phyloP scores from a whole-genome alignment of 805 yeast species.

The Candida xyloterini region DNA sequence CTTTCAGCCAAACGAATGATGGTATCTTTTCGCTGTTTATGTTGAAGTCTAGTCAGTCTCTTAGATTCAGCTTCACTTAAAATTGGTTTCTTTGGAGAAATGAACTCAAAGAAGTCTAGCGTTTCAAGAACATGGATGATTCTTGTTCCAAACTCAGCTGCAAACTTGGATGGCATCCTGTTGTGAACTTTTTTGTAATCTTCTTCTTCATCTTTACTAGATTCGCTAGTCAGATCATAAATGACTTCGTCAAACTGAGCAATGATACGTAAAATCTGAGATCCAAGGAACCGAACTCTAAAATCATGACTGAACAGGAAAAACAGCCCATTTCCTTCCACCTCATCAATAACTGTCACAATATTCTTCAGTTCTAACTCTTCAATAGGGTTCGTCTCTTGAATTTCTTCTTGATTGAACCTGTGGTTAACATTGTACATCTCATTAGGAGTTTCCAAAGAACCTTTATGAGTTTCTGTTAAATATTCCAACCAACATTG shows the following conservation, averaged over 20 bases:
- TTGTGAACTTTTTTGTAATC: constrained; percentile 40
- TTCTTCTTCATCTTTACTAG: constrained; percentile 11
- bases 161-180: constrained; percentile 65
- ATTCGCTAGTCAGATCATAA: constrained; percentile 40
- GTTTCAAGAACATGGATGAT: constrained; percentile 73
- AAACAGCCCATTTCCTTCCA: constrained; percentile 92
- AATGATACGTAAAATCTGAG: constrained; percentile 69
- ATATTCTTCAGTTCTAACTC: constrained; percentile 75
- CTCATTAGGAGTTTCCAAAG: constrained; percentile 31
- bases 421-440: constrained; percentile 35
- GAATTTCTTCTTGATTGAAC: constrained; percentile 38
- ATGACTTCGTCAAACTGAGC: constrained; percentile 88
- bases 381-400: constrained; percentile 47
- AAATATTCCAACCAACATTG: constrained; percentile 79
- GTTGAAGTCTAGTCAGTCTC: constrained; percentile 60
- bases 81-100: constrained; percentile 48
- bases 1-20: constrained; percentile 82
- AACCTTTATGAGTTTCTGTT: constrained; percentile 33
- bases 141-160: constrained; percentile 74
- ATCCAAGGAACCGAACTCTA: constrained; percentile 68
- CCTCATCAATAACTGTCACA: constrained; percentile 85
- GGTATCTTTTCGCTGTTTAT: constrained; percentile 58
- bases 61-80: constrained; percentile 75
- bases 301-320: constrained; percentile 88
- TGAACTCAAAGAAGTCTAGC: constrained; percentile 61